Evolutionary conservation across 2,329 filamentous ascomycete genomes (phyloP).

Genomic region (Xylariaceae sp.): DNA sequence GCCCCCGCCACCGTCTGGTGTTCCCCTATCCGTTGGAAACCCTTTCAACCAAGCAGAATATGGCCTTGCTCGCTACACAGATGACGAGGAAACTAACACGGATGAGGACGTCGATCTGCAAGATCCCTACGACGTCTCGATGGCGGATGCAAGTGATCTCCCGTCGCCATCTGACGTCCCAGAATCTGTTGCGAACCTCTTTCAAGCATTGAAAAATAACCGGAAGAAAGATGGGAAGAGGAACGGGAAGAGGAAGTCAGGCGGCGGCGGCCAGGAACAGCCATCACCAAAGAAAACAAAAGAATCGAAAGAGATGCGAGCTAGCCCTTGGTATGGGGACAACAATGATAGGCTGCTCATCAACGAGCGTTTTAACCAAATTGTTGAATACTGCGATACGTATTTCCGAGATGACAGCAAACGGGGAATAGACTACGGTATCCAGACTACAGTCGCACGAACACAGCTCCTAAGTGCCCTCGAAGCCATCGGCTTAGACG

Average conservation of each 20-base stretch:
- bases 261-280: too few relatives aligned
- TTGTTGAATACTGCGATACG: neutral
- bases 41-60: neutral
- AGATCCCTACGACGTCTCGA: neutral
- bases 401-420: neutral
- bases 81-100: neutral
- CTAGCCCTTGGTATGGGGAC: constrained; percentile 4
- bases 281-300: neutral
- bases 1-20: neutral
- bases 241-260: neutral
- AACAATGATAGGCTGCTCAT: neutral
- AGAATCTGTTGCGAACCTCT: neutral
- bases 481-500: constrained; percentile 1
- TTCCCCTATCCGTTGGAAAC: neutral
- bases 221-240: neutral
- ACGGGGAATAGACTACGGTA: constrained; percentile 1
- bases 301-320: neutral
- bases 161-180: neutral
- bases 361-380: neutral
- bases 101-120: neutral
- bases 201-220: neutral
- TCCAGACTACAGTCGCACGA: neutral
- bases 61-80: neutral
- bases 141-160: neutral
- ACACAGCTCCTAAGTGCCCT: constrained; percentile 1